phyloP scores from a whole-genome alignment of 768 basidiomycete species.

The Suillus decipiens region DNA sequence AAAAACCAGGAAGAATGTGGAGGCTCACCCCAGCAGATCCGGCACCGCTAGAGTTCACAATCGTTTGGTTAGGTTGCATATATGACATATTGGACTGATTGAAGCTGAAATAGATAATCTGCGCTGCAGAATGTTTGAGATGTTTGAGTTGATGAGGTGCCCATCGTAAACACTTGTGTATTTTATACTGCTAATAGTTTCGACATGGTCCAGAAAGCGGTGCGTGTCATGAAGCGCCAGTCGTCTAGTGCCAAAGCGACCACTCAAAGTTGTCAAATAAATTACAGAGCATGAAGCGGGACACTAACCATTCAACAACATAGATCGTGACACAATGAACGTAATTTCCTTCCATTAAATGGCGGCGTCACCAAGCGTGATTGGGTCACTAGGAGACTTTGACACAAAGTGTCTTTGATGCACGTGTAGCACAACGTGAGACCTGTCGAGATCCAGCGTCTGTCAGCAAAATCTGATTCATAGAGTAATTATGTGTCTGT shows the following conservation, averaged over 20 bases:
- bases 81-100: constrained; percentile 10
- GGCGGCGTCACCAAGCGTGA: not conserved
- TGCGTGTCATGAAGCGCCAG: not conserved
- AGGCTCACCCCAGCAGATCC: constrained; percentile 14
- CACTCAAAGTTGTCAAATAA: not conserved
- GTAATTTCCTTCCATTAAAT: not conserved
- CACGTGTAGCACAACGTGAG: not conserved
- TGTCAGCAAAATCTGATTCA: not conserved
- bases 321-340: not conserved
- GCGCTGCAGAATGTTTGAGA: not conserved
- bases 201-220: not conserved
- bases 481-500: not conserved
- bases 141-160: not conserved
- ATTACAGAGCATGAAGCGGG: not conserved
- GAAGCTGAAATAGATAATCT: not conserved
- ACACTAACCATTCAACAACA: not conserved
- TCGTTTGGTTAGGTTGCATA: constrained; percentile 11
- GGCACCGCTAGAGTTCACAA: constrained; percentile 12
- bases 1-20: not conserved
- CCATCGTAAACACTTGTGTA: not conserved
- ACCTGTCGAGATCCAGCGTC: not conserved
- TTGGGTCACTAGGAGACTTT: not conserved
- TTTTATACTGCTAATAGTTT: not conserved
- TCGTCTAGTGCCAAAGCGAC: not conserved
- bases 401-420: not conserved